Base-by-base conservation (phyloP, 1,284 basidiomycete species). In the Cystobasidiaceae sp. region DNA sequence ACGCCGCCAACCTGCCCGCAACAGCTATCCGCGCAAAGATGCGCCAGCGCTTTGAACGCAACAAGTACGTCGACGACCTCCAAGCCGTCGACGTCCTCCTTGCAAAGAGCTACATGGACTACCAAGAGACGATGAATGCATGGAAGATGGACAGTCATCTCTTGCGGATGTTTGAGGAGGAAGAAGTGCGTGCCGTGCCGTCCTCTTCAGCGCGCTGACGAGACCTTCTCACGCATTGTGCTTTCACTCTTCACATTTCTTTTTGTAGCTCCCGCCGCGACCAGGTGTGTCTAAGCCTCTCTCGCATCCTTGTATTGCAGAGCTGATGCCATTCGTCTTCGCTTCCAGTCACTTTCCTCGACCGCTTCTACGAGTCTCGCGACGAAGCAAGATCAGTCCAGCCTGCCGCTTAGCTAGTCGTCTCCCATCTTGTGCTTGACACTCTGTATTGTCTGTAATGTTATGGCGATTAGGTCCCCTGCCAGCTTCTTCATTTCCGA, bases 81-180 rank as follows among this genome's bases (percentile, higher is more conserved):
- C 84, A 86, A 61, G 85, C 90, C 45, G 85, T 97, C 75, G 92
- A 99, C 76, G 80, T 97, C 55, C 82, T 97, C 72, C 77, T 97
- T 54, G 83, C 87, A 77, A 97, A 97, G 82, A 84, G 84, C 68
- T 81, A 86, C 69, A 86, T 86, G 78, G 93, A 97, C 73, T 93
- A 86, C 76, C 96, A 98, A 81, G 96, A 79, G 65, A 68, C 62
- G 21, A 39, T 68, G 19, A 68, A 68, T 41, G 59, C 60, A 7
- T 67, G 66, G 71, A 72, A 72, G 68, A 73, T 71, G 70, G 72
- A 72, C 51, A 72, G 69, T 23, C 71, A 73, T 57, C 19, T 73
- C 33, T 75, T 78, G 75, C 74, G 75, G 65, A 77, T 74, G 76
- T 79, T 80, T 60, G 71, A 74, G 9, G 72, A 76, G 58, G 79